phyloP scores from a whole-genome alignment of 768 basidiomycete genomes.

The Exidia glandulosa region DNA sequence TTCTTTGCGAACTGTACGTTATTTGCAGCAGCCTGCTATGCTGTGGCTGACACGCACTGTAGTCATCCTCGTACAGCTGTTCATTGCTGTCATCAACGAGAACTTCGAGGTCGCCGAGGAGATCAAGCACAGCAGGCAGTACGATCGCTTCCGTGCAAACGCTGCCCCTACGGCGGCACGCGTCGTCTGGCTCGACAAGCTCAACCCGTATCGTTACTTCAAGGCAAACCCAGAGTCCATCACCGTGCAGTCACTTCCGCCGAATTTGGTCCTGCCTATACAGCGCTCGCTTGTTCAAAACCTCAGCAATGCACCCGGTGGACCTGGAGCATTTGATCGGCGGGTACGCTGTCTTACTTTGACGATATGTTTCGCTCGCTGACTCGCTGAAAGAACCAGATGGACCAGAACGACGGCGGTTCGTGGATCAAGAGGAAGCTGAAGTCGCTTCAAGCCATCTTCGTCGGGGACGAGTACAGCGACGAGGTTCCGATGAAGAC shows the following conservation, averaged over 20 bases:
- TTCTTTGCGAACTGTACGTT: constrained; percentile 82
- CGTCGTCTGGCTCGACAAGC: constrained; percentile 54
- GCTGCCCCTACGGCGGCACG: constrained; percentile 20
- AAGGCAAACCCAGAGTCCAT: constrained; percentile 61
- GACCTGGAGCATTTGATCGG: background rate
- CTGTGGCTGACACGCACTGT: constrained; percentile 1
- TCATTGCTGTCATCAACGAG: constrained; percentile 95
- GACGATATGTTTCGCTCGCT: too few relatives aligned
- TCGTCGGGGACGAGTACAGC: constrained; percentile 1
- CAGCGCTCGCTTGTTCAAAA: constrained; percentile 64
- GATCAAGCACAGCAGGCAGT: constrained; percentile 71
- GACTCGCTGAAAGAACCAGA: background rate
- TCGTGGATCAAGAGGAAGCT: background rate
- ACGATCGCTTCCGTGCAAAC: constrained; percentile 39
- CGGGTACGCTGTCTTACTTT: background rate
- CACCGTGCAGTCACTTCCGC: constrained; percentile 59
- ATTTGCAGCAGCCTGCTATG: background rate
- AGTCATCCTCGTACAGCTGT: constrained; percentile 93
- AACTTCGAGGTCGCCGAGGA: constrained; percentile 92
- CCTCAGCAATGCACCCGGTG: constrained; percentile 17
- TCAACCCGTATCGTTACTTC: constrained; percentile 87
- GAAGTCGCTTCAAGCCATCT: background rate
- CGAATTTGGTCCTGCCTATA: constrained; percentile 67
- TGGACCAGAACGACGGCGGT: background rate
- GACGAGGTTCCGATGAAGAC: constrained; percentile 51